A percentile compares a stretch with the other conserved stretches of the same genome.
Conservation (phyloP, 1,284 basidiomycete genomes). For the Phellopilus nigrolimitatus region DNA sequence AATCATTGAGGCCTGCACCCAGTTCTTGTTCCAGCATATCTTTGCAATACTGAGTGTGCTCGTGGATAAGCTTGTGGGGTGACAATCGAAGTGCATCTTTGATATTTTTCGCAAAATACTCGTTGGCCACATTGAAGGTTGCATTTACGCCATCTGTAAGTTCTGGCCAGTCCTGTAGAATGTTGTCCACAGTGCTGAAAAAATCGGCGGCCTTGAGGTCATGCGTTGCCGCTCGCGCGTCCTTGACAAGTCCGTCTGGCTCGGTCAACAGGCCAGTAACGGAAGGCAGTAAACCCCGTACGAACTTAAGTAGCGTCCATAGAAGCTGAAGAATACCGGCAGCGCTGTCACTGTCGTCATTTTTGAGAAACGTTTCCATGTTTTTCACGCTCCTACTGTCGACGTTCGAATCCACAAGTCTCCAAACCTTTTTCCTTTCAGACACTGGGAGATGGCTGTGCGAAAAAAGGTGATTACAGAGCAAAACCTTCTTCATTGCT, state of each 20-base stretch:
- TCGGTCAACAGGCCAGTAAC: neutral
- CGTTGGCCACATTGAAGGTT: neutral
- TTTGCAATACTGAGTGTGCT: neutral
- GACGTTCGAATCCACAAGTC: neutral
- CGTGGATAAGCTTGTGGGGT: conserved; percentile 2
- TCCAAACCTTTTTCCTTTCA: conserved; percentile 1
- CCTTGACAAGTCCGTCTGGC: conserved; percentile 1
- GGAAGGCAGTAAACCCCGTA: neutral
- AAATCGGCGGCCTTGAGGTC: conserved; percentile 5
- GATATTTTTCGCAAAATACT: conserved; percentile 5
- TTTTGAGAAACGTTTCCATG: neutral
- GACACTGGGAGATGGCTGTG: neutral
- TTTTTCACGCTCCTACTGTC: neutral
- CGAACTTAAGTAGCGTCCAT: neutral
- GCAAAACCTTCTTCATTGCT: conserved; percentile 5
- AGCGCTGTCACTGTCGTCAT: neutral
- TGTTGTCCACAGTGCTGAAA: neutral
- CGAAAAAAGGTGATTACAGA: conserved; percentile 5
- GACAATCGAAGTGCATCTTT: neutral
- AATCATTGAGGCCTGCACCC: neutral
- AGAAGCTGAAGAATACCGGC: neutral
- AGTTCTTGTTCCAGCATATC: conserved; percentile 2
- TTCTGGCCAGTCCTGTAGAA: conserved; percentile 1
- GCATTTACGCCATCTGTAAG: neutral
- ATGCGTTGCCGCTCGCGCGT: neutral